Base-by-base conservation (phyloP, 2,329 filamentous ascomycete species). In the Trichophyton verrucosum region DNA sequence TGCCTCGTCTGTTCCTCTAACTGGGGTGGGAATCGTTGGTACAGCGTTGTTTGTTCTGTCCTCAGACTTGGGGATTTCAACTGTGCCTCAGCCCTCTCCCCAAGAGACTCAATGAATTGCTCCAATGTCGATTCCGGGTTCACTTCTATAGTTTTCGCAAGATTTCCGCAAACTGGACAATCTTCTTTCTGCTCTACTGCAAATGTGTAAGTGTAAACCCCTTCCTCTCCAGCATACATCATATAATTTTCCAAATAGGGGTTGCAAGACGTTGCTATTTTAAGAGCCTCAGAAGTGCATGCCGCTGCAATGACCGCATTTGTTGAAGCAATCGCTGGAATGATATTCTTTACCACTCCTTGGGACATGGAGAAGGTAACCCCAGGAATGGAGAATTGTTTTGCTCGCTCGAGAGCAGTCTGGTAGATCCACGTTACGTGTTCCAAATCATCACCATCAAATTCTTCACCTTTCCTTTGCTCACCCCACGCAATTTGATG, bases 301-400 rank as follows among this genome's bases (percentile, higher is more conserved):
- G 89, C 87, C 1, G 92, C 94, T 1, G 94, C 94, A 65, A 99
- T 88, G 68, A 99, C 94, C 61, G 94, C 92, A 72, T 99, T 99
- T 5, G 94, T 99, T 1, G 91, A 96, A 17, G 94, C 94, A 69
- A 99, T 99, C 30, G 94, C 95, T 0, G 94, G 94, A 64, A 99
- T 99, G 74, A 99, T 99, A 75, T 99, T 99, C 76, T 99, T 99
- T 68, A 99, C 90, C 1, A 97, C 95, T 61, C 94, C 95, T 72
- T 99, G 94, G 0, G 95, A 96, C 73, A 96, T 85, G 4, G 89
- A 87, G 74, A 99, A 99, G 1, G 94, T 97, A 61, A 99, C 89
- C 7, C 94, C 95, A 0, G 84, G 74, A 67, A 99, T 99, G 68
- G 88, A 86, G 76, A 95, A 99, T 70, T 99, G 89, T 61, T 86